These are phyloP conservation scores for Catenaria anguillulae DNA, from an alignment of 371 early-diverging fungal genomes.

Conservation along the genomic window DNA sequence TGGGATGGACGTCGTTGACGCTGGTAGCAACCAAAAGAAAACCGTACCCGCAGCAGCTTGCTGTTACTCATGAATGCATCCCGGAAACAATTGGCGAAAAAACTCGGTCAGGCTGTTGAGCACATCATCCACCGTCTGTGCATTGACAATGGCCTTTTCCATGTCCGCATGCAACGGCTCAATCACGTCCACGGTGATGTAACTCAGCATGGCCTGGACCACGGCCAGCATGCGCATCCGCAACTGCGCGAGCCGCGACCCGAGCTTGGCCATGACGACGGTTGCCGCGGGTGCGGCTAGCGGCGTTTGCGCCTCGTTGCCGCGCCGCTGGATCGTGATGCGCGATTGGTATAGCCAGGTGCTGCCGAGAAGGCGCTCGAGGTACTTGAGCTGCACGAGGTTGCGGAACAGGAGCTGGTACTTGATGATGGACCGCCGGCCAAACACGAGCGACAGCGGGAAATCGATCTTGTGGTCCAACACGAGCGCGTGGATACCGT, in stretches of 20 bases:
- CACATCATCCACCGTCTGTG: constrained; percentile 73
- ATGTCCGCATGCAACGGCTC: not conserved
- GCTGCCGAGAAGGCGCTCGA: constrained; percentile 56
- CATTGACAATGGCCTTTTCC: constrained; percentile 13
- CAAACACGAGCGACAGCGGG: constrained; percentile 75
- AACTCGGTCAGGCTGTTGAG: constrained; percentile 62
- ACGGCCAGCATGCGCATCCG: constrained; percentile 14
- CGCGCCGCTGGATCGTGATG: constrained; percentile 2
- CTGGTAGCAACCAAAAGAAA: no score
- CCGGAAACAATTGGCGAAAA: constrained; percentile 67
- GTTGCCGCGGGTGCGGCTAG: constrained; percentile 78
- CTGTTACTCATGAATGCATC: constrained; percentile 77
- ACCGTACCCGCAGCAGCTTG: constrained; percentile 43
- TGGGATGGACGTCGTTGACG: no score
- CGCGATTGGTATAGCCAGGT: constrained; percentile 40
- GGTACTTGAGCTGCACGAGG: constrained; percentile 64
- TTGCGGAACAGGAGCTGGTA: constrained; percentile 85
- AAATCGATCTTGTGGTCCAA: constrained; percentile 64
- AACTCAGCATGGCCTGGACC: constrained; percentile 1
- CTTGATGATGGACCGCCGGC: constrained; percentile 60
- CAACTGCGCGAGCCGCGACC: constrained; percentile 35
- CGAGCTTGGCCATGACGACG: constrained; percentile 67
- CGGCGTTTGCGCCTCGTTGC: constrained; percentile 28
- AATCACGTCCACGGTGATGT: not conserved
- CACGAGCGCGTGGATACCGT: constrained; percentile 60